Base-by-base conservation (phyloP, 1,139 yeast genomes). In the Blastobotrys raffinosifermentans region DNA sequence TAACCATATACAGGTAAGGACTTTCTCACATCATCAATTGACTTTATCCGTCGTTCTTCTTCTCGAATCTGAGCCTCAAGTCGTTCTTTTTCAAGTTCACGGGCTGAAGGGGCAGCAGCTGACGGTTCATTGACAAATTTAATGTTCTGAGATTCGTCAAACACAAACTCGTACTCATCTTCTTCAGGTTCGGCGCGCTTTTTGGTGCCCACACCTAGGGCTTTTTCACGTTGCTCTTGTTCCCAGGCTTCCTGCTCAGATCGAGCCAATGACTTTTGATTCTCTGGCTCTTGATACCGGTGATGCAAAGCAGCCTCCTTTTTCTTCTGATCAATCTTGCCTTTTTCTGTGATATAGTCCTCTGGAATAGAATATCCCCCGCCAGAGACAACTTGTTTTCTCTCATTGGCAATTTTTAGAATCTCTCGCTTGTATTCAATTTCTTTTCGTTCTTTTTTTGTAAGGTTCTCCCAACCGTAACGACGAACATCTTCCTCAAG, bases 1-100 rank as follows among this genome's bases (percentile, higher is more conserved):
- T 75, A 81, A 37, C 70, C 64, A 51, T 66, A 85, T 1, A 89
- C 95, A 0, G 98, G 98, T 16, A 91, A 63, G 0, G 86, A 75
- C 48, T 67, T 71, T 34, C 93, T 60, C 1, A 75, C 71, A 8
- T 67, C 68, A 8, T 63, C 68, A 23, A 73, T 66, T n/a, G 64
- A 47, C 34, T 60, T 54, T 8, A 70, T 56, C 16, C 73, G 54
- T 2, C 58, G 55, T 38, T 71, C 69, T 40, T 72, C 75, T 33
- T 57, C 61, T 23, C 64, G 61, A 2, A 72, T 53, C 37, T 58
- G 57, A 33, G 54, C 49, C 29, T 51, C 52, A 19, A 75, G 44
- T 8, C 49, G 49, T 41, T 43, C 27, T 29, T 53, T 44, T 29
- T 57, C 63, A 4, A 54, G 56, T 13, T 53, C 45, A n/a, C n/a